phyloP scores from a whole-genome alignment of 495 filamentous ascomycete species.

The Annulohypoxylon moriforme region DNA sequence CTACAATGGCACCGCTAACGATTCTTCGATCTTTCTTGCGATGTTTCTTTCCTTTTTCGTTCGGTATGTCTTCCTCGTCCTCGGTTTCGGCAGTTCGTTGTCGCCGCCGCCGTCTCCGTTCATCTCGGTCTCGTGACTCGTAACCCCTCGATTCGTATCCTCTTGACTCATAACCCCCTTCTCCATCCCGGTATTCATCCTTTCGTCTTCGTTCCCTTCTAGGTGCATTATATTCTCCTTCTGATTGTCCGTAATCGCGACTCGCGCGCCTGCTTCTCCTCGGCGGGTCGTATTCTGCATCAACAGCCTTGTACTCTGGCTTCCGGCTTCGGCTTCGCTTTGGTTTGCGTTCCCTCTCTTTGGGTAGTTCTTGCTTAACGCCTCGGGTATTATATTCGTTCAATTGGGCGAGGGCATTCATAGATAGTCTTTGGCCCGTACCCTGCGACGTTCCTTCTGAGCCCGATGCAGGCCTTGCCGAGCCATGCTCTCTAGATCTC shows the following conservation, averaged over 20 bases:
- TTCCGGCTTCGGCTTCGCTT: constrained; percentile 33
- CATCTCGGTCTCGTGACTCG: constrained; percentile 47
- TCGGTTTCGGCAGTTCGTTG: constrained; percentile 40
- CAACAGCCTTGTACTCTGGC: constrained; percentile 38
- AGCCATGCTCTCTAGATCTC: constrained; percentile 43
- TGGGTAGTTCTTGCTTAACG: constrained; percentile 34
- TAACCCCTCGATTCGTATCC: constrained; percentile 30
- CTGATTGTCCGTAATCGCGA: constrained; percentile 36
- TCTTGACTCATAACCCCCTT: constrained; percentile 44
- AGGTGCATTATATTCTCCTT: constrained; percentile 44
- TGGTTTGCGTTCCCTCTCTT: constrained; percentile 39
- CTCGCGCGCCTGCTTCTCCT: constrained; percentile 32
- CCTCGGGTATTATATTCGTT: constrained; percentile 65
- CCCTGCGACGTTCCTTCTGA: constrained; percentile 29
- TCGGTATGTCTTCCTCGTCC: constrained; percentile 38
- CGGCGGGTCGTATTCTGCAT: constrained; percentile 40
- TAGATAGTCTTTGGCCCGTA: constrained; percentile 55
- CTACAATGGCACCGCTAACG: constrained; percentile 74
- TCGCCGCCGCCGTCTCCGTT: constrained; percentile 47
- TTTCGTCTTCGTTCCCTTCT: constrained; percentile 50
- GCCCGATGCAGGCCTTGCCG: constrained; percentile 28
- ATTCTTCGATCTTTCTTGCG: constrained; percentile 65
- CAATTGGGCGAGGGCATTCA: constrained; percentile 70
- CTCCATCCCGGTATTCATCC: constrained; percentile 43
- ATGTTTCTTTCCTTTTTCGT: constrained; percentile 46